These are phyloP conservation scores for Graphiopsis chlorocephala DNA, from an alignment of 2,329 filamentous ascomycete species.

Conservation along the genomic window DNA sequence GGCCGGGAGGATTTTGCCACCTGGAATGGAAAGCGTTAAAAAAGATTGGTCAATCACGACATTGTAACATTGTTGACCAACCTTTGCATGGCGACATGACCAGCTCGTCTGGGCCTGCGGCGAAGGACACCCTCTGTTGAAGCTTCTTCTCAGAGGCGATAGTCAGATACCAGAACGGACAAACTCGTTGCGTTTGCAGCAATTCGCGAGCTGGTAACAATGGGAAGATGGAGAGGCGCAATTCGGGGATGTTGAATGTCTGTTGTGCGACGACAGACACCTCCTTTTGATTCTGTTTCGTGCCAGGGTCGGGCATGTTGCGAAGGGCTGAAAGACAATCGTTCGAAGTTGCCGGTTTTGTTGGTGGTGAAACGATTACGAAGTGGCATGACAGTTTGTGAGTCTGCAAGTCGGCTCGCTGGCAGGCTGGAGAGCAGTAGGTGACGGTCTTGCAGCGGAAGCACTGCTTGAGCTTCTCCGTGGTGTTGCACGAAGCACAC, in stretches of 20 bases:
- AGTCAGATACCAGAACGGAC: constrained; percentile 15
- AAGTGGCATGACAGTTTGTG: constrained; percentile 39
- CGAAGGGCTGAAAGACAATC: background rate
- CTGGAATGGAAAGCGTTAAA: background rate
- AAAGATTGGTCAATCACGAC: background rate
- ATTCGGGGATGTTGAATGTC: constrained; percentile 12
- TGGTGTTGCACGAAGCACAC: background rate
- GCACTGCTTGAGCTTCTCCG: constrained; percentile 10
- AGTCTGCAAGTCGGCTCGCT: constrained; percentile 55
- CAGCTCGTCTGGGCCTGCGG: constrained; percentile 15
- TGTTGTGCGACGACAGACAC: background rate
- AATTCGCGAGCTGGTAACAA: background rate
- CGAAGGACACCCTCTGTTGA: constrained; percentile 14
- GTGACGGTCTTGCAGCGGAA: constrained; percentile 22
- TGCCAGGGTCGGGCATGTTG: background rate
- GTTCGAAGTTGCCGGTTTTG: background rate
- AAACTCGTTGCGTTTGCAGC: background rate
- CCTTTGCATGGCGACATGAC: background rate
- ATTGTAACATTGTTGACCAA: background rate
- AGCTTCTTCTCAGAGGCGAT: constrained; percentile 5
- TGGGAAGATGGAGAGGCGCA: constrained; percentile 10
- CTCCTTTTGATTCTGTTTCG: background rate
- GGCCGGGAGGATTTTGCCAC: background rate
- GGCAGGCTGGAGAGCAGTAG: constrained; percentile 55
- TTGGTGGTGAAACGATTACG: background rate